Conservation (phyloP, 495 filamentous ascomycete genomes). For the Xylaria venustula region DNA sequence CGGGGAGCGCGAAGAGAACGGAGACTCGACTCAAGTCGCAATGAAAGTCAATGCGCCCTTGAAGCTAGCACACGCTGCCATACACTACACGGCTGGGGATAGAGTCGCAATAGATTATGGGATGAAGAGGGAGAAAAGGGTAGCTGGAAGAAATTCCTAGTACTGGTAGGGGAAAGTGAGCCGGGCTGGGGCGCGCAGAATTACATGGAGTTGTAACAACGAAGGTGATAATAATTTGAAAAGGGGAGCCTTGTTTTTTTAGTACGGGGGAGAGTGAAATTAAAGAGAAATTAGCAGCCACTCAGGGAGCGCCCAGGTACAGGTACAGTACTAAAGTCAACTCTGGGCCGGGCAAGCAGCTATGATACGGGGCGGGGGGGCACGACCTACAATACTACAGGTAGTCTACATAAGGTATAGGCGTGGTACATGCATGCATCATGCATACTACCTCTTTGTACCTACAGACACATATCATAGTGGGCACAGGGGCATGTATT, state of each 20-base stretch:
- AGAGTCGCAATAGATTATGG: slow-evolving; percentile 13
- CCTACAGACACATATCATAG: too few relatives aligned
- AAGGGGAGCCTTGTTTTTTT: slow-evolving; percentile 39
- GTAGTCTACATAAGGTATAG: too few relatives aligned
- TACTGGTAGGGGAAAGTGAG: slow-evolving; percentile 27
- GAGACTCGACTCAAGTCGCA: slow-evolving; percentile 13
- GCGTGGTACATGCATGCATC: too few relatives aligned
- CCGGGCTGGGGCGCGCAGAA: slow-evolving; percentile 26
- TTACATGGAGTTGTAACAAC: slow-evolving; percentile 31
- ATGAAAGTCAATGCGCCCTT: slow-evolving; percentile 30
- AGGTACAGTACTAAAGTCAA: not conserved
- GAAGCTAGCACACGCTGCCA: slow-evolving; percentile 16
- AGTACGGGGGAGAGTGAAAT: slow-evolving; percentile 32
- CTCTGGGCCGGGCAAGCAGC: slow-evolving; percentile 1
- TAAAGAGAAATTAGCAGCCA: slow-evolving; percentile 32
- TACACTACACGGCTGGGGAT: slow-evolving; percentile 5
- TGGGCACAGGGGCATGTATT: too few relatives aligned
- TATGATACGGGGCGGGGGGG: slow-evolving; percentile 3
- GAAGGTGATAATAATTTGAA: slow-evolving; percentile 36
- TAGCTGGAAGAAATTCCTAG: slow-evolving; percentile 21
- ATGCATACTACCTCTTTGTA: too few relatives aligned
- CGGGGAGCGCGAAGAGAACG: not conserved
- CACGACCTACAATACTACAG: too few relatives aligned
- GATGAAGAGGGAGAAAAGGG: slow-evolving; percentile 20
- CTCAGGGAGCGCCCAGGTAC: slow-evolving; percentile 22